phyloP scores from a whole-genome alignment of 2,329 filamentous ascomycete genomes.

The Trichophyton schoenleinii region DNA sequence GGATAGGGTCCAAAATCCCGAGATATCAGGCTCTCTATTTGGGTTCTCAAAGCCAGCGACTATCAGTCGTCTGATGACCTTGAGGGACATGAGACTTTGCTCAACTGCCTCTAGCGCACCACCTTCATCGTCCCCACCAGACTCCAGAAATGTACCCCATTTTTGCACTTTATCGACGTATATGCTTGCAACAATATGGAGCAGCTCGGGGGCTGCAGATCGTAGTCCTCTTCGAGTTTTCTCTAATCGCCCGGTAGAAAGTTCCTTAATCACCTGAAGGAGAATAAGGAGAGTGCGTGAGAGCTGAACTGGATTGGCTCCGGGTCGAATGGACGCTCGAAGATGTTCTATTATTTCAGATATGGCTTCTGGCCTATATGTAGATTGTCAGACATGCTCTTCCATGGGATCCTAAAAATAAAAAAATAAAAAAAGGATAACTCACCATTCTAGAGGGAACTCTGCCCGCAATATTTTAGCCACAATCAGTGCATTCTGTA shows the following conservation, averaged over 20 bases:
- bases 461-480: conserved; percentile 84
- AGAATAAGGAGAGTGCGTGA: conserved; percentile 63
- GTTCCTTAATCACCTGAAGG: conserved; percentile 78
- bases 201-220: conserved; percentile 65
- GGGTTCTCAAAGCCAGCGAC: conserved; percentile 75
- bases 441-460: conserved; percentile 71
- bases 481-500: conserved; percentile 78
- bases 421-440: background rate
- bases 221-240: conserved; percentile 66
- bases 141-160: conserved; percentile 53
- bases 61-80: conserved; percentile 65
- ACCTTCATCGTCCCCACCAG: conserved; percentile 46
- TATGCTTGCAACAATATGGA: conserved; percentile 65
- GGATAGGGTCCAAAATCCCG: conserved; percentile 67
- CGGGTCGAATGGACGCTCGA: conserved; percentile 39
- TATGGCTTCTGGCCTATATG: conserved; percentile 37
- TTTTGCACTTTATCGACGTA: conserved; percentile 60
- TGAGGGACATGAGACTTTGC: conserved; percentile 67
- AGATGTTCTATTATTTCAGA: conserved; percentile 49
- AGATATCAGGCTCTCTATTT: conserved; percentile 61
- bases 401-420: background rate
- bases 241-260: conserved; percentile 65
- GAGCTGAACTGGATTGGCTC: conserved; percentile 45
- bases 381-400: conserved; percentile 3
- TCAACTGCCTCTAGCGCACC: conserved; percentile 53